A percentile compares a stretch with the other conserved stretches of the same genome.
Conservation (phyloP, 208 protist genomes). For the Porcisia hertigi region DNA sequence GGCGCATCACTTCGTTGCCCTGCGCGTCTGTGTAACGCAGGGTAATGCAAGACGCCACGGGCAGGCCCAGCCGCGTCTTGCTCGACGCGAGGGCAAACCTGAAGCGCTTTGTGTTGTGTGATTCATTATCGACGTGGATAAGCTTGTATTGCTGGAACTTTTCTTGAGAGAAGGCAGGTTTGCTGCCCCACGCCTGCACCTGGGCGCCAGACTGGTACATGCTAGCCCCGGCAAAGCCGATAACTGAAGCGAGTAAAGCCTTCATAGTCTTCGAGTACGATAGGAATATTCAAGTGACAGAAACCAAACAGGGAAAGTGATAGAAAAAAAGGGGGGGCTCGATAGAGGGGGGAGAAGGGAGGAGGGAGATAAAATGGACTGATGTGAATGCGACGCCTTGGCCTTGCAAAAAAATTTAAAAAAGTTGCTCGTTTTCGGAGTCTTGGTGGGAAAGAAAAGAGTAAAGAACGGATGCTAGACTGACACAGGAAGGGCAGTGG, state of each 20-base stretch:
- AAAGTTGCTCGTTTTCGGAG: neutral
- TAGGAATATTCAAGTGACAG: neutral
- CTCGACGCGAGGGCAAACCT: conserved; percentile 52
- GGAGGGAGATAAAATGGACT: neutral
- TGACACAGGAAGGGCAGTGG: neutral
- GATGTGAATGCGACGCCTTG: neutral
- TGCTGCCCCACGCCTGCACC: conserved; percentile 30
- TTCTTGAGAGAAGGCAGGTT: conserved; percentile 59
- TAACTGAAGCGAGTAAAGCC: conserved; percentile 36
- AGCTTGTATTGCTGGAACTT: conserved; percentile 69
- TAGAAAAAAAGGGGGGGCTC: neutral
- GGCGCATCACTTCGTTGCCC: conserved; percentile 67
- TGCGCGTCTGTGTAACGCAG: conserved; percentile 56
- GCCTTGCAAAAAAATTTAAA: neutral
- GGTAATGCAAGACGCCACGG: conserved; percentile 67
- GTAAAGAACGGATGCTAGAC: neutral
- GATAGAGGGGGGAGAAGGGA: too few relatives aligned
- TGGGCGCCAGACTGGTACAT: conserved; percentile 31
- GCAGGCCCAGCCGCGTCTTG: conserved; percentile 42
- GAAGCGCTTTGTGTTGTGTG: conserved; percentile 72
- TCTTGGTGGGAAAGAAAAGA: neutral
- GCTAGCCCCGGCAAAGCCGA: conserved; percentile 35
- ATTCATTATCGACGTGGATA: conserved; percentile 45
- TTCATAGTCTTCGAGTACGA: conserved; percentile 35
- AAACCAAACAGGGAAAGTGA: neutral